A percentile compares a stretch with the other conserved stretches of the same genome.
These are phyloP conservation scores for Aspergillus sp. DNA, from an alignment of 2,329 filamentous ascomycete genomes.

Conservation along the genomic window DNA sequence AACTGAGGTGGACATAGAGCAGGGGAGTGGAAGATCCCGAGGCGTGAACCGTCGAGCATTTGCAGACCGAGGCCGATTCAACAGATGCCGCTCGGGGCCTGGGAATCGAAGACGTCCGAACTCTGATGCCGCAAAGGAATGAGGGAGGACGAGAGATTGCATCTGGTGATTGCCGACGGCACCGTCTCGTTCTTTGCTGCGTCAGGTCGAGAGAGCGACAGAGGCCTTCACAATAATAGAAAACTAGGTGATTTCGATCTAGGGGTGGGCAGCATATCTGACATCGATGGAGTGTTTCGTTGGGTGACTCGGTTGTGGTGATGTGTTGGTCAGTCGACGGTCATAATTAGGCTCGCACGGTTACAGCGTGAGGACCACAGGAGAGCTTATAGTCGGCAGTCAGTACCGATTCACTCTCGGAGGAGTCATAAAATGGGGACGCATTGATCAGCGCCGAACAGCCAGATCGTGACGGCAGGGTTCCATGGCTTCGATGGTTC, in stretches of 20 bases:
- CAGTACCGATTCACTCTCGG: slow-evolving; percentile 32
- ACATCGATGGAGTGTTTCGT: slow-evolving; percentile 13
- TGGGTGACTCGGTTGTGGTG: slow-evolving; percentile 17
- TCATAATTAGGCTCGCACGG: slow-evolving; percentile 24
- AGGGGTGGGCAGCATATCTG: slow-evolving; percentile 32
- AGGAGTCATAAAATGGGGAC: slow-evolving; percentile 40
- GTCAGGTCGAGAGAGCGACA: neutral
- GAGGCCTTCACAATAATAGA: slow-evolving; percentile 25
- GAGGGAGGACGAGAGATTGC: slow-evolving; percentile 44
- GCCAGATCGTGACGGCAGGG: slow-evolving; percentile 39
- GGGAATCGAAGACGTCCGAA: slow-evolving; percentile 38
- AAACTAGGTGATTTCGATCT: slow-evolving; percentile 19
- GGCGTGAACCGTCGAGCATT: slow-evolving; percentile 41
- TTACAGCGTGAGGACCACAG: slow-evolving; percentile 23
- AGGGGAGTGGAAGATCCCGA: slow-evolving; percentile 39
- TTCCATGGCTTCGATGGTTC: slow-evolving; percentile 37
- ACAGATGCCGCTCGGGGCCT: slow-evolving; percentile 34
- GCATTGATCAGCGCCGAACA: slow-evolving; percentile 34
- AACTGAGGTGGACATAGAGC: slow-evolving; percentile 47
- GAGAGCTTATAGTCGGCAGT: slow-evolving; percentile 37
- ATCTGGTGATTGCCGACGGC: slow-evolving; percentile 29
- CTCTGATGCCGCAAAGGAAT: slow-evolving; percentile 36
- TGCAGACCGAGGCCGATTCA: slow-evolving; percentile 35
- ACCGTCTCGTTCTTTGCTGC: neutral
- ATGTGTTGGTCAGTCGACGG: slow-evolving; percentile 24